phyloP scores from a whole-genome alignment of 768 basidiomycete species.

The Termitomyces bulborhizus region DNA sequence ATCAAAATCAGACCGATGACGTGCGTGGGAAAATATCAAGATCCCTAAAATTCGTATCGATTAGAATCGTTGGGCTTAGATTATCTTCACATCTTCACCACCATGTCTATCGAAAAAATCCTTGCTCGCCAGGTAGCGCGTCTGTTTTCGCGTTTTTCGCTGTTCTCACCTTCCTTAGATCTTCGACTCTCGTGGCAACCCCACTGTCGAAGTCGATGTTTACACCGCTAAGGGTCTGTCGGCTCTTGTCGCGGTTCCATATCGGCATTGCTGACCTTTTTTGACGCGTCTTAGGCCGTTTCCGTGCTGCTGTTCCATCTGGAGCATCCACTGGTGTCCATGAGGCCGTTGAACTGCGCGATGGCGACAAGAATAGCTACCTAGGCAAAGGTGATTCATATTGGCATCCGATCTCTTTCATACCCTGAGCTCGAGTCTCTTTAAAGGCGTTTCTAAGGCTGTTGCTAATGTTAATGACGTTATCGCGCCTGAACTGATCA shows the following conservation, averaged over 20 bases:
- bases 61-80: constrained; percentile 20
- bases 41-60: constrained; percentile 31
- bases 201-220: constrained; percentile 92
- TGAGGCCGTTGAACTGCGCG: constrained; percentile 98
- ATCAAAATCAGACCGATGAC: constrained; percentile 1
- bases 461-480: constrained; percentile 89
- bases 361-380: constrained; percentile 88
- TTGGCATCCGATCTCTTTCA: constrained; percentile 3
- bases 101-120: constrained; percentile 90
- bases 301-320: constrained; percentile 93
- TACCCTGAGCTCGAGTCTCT: constrained; percentile 6
- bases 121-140: constrained; percentile 80
- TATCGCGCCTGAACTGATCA: constrained; percentile 86
- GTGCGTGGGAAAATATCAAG: constrained; percentile 36
- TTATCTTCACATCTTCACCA: constrained; percentile 20
- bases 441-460: constrained; percentile 84
- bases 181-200: constrained; percentile 99
- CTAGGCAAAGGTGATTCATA: constrained; percentile 79
- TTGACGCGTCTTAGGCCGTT: constrained; percentile 56
- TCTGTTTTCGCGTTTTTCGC: constrained; percentile 6
- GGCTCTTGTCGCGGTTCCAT: not conserved
- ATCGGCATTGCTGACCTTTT: constrained; percentile 1
- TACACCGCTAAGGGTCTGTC: constrained; percentile 75
- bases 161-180: constrained; percentile 49
- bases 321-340: constrained; percentile 98